Evolutionary conservation across 139 green algal species (phyloP), one percentile per base, ranked within the genome.

Genomic region (Coelastrella sp.): DNA sequence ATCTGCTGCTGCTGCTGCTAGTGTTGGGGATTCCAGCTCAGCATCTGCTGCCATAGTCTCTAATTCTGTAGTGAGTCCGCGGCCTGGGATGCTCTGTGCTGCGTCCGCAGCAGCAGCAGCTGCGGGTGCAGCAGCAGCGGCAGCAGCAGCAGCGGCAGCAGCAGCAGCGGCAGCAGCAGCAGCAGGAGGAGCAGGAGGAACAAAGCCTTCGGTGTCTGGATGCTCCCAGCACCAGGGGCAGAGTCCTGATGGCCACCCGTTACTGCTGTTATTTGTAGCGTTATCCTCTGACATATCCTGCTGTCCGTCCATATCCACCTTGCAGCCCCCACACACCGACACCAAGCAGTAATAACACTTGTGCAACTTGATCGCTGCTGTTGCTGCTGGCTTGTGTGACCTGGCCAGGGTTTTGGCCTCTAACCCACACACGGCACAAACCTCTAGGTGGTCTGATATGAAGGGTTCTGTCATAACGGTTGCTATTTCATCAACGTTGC

Each of bases 341-440:
- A 85, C 79, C 49, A 85, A 72, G 79, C 79, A 85, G 79, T 85
- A 63, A 17, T 19, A 72, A 57, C 79, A 85, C 8, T 85, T 85
- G 12, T 56, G 79, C 79, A 85, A 63, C 15, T 25, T 25, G 25
- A 19, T 61, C 8, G 24, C 79, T 57, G 57, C 58, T 85, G 79
- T 57, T 72, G 79, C 79, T 72, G 57, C 68, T 8, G 15, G 15
- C 68, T 76, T 76, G 63, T 70, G 63, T 19, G 68, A 27, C 19
- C 24, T 76, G 8, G 68, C 79, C 57, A 85, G 79, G 20, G 79
- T 63, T 8, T 85, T 72, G 17, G 58, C 79, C 0, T 85, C 58
- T 72, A 85, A 85, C 14, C 79, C 79, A 68, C 79, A 85, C 24
- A 63, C 79, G 19, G 81, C 59, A 60, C 81, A 86, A 4, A 74